Conservation (phyloP, 140 eudicot genomes). For the Bidens hawaiensis region DNA sequence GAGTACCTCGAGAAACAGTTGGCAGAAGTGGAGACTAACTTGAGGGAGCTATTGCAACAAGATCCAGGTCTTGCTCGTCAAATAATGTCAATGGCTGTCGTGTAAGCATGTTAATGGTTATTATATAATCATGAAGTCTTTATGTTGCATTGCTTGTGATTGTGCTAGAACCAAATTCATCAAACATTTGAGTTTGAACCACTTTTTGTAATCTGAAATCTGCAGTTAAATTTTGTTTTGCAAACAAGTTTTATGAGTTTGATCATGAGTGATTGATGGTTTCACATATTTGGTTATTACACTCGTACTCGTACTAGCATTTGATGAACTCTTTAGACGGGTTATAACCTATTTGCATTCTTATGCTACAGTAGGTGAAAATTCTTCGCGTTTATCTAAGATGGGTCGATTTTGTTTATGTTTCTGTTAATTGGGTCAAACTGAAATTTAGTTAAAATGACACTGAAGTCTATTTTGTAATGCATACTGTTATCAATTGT, state of each 20-base stretch:
- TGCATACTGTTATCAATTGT: no score
- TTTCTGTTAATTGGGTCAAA: not conserved
- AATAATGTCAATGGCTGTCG: constrained; percentile 91
- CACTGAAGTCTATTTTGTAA: no score
- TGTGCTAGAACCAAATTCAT: not conserved
- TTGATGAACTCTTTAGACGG: not conserved
- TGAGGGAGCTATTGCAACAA: constrained; percentile 91
- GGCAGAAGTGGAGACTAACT: constrained; percentile 69
- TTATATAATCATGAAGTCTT: not conserved
- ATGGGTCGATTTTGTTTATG: not conserved
- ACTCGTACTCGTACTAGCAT: not conserved
- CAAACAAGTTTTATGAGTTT: not conserved
- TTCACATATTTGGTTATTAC: not conserved
- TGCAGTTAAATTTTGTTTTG: not conserved
- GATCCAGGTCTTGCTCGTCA: constrained; percentile 97
- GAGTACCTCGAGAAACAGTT: constrained; percentile 93
- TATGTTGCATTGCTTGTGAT: constrained; percentile 4
- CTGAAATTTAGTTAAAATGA: no score
- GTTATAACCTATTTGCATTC: not conserved
- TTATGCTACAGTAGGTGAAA: not conserved
- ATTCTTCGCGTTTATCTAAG: not conserved
- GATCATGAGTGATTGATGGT: not conserved
- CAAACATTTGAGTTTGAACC: not conserved
- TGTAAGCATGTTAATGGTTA: constrained; percentile 10
- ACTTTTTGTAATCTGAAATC: not conserved